phyloP scores from a whole-genome alignment of 1,284 basidiomycete genomes.

The Chalciporus sp. region DNA sequence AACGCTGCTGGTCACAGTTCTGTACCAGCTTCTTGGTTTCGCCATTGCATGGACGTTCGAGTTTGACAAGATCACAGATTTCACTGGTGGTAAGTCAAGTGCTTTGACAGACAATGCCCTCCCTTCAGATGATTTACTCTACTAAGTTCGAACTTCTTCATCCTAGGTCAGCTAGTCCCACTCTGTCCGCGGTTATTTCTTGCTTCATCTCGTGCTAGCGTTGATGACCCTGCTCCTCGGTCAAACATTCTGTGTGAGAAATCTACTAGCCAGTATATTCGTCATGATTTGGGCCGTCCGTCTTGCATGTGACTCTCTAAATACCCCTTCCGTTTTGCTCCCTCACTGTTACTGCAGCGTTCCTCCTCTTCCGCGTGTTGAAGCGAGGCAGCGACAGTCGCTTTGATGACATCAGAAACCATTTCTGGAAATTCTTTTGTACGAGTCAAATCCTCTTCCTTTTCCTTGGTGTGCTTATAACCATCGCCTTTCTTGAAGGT shows the following conservation, averaged over 20 bases:
- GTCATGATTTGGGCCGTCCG: slow-evolving; percentile 51
- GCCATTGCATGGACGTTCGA: slow-evolving; percentile 69
- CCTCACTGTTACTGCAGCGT: slow-evolving; percentile 40
- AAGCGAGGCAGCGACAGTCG: slow-evolving; percentile 66
- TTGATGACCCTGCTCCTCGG: slow-evolving; percentile 42
- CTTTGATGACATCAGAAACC: slow-evolving; percentile 66
- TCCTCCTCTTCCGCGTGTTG: slow-evolving; percentile 67
- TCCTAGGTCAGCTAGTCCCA: slow-evolving; percentile 47
- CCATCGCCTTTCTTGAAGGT: neutral
- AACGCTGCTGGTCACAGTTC: slow-evolving; percentile 67
- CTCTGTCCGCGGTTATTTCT: too few species aligned
- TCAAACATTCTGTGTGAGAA: slow-evolving; percentile 48
- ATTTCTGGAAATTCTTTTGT: slow-evolving; percentile 27
- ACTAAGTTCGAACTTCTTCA: slow-evolving; percentile 68
- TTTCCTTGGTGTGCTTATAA: neutral
- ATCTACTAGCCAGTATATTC: slow-evolving; percentile 46
- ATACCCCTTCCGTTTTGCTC: neutral
- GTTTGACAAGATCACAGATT: slow-evolving; percentile 77
- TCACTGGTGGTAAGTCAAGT: slow-evolving; percentile 56
- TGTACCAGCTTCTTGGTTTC: slow-evolving; percentile 69
- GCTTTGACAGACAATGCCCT: neutral
- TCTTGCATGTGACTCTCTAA: slow-evolving; percentile 34
- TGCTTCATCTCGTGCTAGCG: neutral
- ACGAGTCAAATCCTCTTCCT: neutral
- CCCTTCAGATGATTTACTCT: neutral